These are phyloP conservation scores for Cladophialophora chaetospira DNA, from an alignment of 2,329 filamentous ascomycete species.

Conservation along the genomic window DNA sequence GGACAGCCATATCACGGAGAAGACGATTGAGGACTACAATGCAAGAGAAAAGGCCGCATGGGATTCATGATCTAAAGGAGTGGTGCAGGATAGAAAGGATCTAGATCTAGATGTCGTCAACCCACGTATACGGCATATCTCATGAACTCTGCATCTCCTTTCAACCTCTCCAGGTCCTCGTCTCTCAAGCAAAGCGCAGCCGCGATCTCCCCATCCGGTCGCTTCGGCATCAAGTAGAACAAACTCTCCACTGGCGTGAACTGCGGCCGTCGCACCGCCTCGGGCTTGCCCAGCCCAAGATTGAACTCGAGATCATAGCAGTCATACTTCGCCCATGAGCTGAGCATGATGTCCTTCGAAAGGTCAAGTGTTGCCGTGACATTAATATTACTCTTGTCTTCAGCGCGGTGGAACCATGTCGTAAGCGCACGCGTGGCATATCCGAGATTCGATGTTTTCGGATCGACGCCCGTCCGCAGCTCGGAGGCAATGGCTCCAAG, in stretches of 20 bases:
- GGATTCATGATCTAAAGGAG: background rate
- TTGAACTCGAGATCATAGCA: conserved; percentile 53
- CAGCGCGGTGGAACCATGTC: conserved; percentile 41
- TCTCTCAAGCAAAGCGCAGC: conserved; percentile 50
- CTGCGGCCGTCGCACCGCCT: conserved; percentile 51
- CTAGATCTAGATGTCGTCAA: background rate
- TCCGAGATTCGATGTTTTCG: conserved; percentile 39
- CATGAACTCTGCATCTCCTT: conserved; percentile 46
- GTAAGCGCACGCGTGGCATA: conserved; percentile 46
- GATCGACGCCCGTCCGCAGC: conserved; percentile 46
- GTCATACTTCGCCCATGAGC: conserved; percentile 56
- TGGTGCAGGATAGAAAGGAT: background rate
- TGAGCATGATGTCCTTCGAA: conserved; percentile 53
- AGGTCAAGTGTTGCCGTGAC: conserved; percentile 42
- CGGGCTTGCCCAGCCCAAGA: conserved; percentile 49
- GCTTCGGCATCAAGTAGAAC: conserved; percentile 54
- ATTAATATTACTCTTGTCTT: conserved; percentile 42
- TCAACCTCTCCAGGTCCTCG: conserved; percentile 52
- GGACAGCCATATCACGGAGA: conserved; percentile 17
- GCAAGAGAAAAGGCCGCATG: background rate
- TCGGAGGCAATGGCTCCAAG: conserved; percentile 43
- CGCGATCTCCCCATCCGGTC: conserved; percentile 47
- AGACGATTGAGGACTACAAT: conserved; percentile 3
- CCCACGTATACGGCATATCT: conserved; percentile 39
- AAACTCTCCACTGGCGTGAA: conserved; percentile 52